Base-by-base conservation (phyloP, 805 yeast species). In the Clavispora phyllophila region DNA sequence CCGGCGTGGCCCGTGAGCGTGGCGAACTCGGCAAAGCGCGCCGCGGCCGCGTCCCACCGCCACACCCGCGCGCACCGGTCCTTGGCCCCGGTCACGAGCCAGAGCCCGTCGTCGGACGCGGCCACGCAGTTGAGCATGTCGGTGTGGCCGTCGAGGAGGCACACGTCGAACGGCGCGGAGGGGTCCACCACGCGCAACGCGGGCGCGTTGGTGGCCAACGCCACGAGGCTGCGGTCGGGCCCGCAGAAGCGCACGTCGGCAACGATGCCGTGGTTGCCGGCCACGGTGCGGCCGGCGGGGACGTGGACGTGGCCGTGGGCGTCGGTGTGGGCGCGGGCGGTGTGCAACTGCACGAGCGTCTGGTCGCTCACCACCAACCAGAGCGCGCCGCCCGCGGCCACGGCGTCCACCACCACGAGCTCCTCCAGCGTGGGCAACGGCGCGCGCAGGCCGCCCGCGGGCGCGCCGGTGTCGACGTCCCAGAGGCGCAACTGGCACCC, bases 241-340 rank as follows among this genome's bases (percentile, higher is more conserved):
- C 93, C 93, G 25, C 82, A 83, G 56, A 81, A 84, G 51, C 80
- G 78, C 68, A 89, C 75, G 59, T 91, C 98, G 2, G 96, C 96
- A 54, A 93, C 82, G 20, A 93, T 91, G 44, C 97, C 98, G 64
- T 91, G 96, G 62, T 89, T 89, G 52, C 97, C 97, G 0, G 96
- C 93, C 52, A 89, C 72, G 33, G 79, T 73, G 42, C 81, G 70
- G 7, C 62, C 54, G 2, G 76, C 58, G 15, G 74, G 72, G n/a
- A 84, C 58, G n/a, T n/a, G n/a, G 23, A 42, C 46, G 8, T 38
- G 26, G 1, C 47, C 44, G 12, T 33, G 36, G 3, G 54, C 61
- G 22, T 34, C 58, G 52, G 36, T 54, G 47, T 39, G 44, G 2
- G 70, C 47, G 9, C 57, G 40, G 33, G 72, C 72, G 19, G 81